Evolutionary conservation across 495 filamentous ascomycete genomes (phyloP).

Genomic region (Podospora comata): DNA sequence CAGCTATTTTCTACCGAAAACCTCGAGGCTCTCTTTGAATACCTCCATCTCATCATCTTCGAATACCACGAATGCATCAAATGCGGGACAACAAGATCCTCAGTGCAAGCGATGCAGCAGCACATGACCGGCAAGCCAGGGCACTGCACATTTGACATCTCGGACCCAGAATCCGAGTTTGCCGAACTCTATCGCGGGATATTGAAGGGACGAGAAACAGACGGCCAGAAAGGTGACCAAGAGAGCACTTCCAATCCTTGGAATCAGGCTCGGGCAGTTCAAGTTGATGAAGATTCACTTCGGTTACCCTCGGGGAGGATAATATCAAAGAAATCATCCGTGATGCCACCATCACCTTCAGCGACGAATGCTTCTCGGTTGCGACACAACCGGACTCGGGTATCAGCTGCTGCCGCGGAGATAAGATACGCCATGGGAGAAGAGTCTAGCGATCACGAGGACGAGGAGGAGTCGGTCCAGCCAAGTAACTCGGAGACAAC

Average conservation of each 20-base stretch:
- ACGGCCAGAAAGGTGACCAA: slow-evolving; percentile 17
- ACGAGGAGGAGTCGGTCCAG: not conserved
- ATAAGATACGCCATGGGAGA: not conserved
- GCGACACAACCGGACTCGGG: not conserved
- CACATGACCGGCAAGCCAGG: slow-evolving; percentile 36
- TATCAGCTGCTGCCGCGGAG: not conserved
- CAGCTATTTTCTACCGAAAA: slow-evolving; percentile 27
- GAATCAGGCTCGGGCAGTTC: not conserved
- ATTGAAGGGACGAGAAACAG: not conserved
- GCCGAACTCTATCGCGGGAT: slow-evolving; percentile 29
- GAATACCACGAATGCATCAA: slow-evolving; percentile 39
- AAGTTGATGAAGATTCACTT: slow-evolving; percentile 4
- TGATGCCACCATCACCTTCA: no score
- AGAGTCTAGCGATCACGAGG: not conserved
- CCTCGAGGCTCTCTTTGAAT: slow-evolving; percentile 33
- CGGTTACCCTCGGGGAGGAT: slow-evolving; percentile 6
- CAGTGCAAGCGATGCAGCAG: slow-evolving; percentile 36
- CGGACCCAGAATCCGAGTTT: slow-evolving; percentile 31
- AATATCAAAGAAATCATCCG: slow-evolving; percentile 3
- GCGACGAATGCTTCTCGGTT: not conserved
- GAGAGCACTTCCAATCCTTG: slow-evolving; percentile 2
- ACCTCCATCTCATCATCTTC: slow-evolving; percentile 39
- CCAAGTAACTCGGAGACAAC: not conserved
- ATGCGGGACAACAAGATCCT: slow-evolving; percentile 31
- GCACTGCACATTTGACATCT: slow-evolving; percentile 36